Conservation (phyloP, 306 rosid genomes). For the Vachellia pachyceras region DNA sequence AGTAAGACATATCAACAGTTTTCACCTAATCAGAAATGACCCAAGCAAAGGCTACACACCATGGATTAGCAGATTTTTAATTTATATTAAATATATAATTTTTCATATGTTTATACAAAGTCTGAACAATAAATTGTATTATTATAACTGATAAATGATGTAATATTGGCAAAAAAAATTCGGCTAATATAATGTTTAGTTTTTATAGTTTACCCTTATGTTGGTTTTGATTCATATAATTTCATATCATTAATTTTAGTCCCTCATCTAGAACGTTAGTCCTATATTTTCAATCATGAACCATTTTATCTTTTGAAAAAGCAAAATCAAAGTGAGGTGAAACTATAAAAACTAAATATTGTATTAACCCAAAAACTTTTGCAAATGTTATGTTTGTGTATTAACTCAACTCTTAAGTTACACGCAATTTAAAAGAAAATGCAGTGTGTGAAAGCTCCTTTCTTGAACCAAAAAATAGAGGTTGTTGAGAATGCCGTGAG, state of each 20-base stretch:
- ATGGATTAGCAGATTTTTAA: background rate
- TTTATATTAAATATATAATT: background rate
- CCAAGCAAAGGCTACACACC: background rate
- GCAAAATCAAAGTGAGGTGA: too few relatives aligned
- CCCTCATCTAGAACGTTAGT: too few relatives aligned
- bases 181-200: too few relatives aligned
- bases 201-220: too few relatives aligned
- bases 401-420: background rate
- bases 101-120: background rate
- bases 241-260: too few relatives aligned
- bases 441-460: background rate
- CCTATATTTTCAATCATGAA: too few relatives aligned
- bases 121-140: background rate
- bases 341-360: too few relatives aligned
- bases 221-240: too few relatives aligned
- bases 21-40: background rate
- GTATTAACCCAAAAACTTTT: too few relatives aligned
- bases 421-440: slow-evolving; percentile 1
- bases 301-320: too few relatives aligned
- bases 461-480: slow-evolving; percentile 16
- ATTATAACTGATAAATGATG: background rate
- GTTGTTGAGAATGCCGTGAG: slow-evolving; percentile 46
- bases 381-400: background rate
- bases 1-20: background rate
- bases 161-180: background rate